These are phyloP conservation scores for Sclerotinia spermophila DNA, from an alignment of 2,329 filamentous ascomycete genomes.

Conservation along the genomic window DNA sequence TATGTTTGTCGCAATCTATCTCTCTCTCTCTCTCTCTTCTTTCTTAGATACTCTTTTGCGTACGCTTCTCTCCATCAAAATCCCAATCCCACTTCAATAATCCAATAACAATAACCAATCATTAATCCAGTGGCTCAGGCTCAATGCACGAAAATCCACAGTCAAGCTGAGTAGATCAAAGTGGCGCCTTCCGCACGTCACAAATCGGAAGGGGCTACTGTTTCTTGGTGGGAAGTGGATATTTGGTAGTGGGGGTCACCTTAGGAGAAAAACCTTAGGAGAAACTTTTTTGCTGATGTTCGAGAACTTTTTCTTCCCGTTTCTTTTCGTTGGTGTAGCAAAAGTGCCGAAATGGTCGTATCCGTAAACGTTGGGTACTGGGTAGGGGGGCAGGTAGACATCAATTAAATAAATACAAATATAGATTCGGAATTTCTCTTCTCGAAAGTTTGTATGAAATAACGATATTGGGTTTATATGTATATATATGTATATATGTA, in stretches of 20 bases:
- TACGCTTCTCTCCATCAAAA: conserved; percentile 1
- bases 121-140: conserved; percentile 14
- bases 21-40: conserved; percentile 5
- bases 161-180: conserved; percentile 15
- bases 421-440: background rate
- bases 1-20: conserved; percentile 7
- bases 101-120: background rate
- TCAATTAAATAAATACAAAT: background rate
- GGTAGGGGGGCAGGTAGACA: background rate
- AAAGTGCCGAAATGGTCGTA: background rate
- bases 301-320: conserved; percentile 6
- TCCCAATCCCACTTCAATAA: background rate
- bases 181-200: conserved; percentile 19
- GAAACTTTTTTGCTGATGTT: conserved; percentile 7
- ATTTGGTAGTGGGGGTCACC: background rate
- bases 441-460: background rate
- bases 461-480: background rate
- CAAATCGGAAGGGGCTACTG: conserved; percentile 14
- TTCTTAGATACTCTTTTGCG: background rate
- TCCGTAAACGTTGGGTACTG: background rate
- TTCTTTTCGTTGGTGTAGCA: background rate
- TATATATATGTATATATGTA: too few species aligned
- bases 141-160: conserved; percentile 12
- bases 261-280: background rate
- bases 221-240: conserved; percentile 4